These are phyloP conservation scores for Inga leiocalycina DNA, from an alignment of 306 rosid genomes.

Conservation along the genomic window DNA sequence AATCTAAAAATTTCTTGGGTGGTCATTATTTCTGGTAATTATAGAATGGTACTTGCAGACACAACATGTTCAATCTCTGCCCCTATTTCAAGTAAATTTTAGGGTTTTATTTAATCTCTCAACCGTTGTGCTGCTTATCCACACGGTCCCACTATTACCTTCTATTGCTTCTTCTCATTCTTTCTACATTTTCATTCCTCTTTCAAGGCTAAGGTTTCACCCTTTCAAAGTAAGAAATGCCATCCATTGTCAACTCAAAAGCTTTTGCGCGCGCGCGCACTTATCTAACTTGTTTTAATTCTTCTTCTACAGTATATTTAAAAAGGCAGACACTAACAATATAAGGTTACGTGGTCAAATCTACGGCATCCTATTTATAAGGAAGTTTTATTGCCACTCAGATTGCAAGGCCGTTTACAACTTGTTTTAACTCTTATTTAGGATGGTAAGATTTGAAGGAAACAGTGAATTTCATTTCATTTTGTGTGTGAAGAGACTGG, in stretches of 20 bases:
- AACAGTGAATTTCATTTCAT: no score
- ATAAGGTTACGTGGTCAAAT: no score
- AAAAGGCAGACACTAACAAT: no score
- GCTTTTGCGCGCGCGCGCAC: no score
- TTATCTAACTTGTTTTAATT: neutral
- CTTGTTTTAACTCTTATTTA: no score
- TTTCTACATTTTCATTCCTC: neutral
- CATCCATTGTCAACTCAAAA: neutral
- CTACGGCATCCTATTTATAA: no score
- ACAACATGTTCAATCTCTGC: neutral
- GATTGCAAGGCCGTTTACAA: no score
- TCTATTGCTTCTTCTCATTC: neutral
- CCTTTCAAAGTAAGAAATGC: neutral
- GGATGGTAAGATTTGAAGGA: no score
- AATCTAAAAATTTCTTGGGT: constrained; percentile 26
- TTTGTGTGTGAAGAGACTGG: no score
- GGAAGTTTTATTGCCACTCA: no score
- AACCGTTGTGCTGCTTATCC: neutral
- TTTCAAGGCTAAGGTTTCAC: neutral
- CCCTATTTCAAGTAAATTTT: neutral
- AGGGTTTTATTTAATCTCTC: neutral
- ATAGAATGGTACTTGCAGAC: constrained; percentile 7
- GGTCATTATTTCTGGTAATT: constrained; percentile 19
- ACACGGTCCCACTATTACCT: neutral
- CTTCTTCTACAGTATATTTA: no score